Evolutionary conservation across 306 rosid genomes (phyloP), one percentile per base, ranked within the genome.

Genomic region (Cicer pinnatifidum): DNA sequence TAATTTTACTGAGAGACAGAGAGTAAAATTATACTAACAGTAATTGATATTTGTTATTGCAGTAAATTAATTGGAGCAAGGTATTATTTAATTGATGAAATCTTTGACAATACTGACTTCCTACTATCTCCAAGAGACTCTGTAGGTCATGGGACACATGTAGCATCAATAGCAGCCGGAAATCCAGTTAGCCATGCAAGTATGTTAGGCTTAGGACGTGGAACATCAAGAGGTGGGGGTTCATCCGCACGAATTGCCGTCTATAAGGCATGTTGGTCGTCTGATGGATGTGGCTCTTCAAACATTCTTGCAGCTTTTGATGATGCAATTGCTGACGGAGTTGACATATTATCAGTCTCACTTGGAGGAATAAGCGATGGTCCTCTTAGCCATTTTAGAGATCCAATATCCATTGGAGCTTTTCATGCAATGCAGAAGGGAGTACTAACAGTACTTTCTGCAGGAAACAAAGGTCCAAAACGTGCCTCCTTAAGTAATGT

Each of bases 271-370:
- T 86, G 90, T 50, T 89, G 89, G 93, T 0, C 0, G 33, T 23
- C 3, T 1, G 56, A n/a, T 45, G 85, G 78, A 0, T 86, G 93
- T 63, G 1, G 0, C 6, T 77, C 41, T 8, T 80, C 82, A 5
- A 87, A 84, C 56, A 72, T 82, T 11, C 83, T 88, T 9, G 84
- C 85, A 0, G 92, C 93, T 17, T 86, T 86, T 28, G 90, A 86
- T 57, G 78, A 82, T 33, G 93, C 90, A 9, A 86, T 89, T 7
- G 86, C 84, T 0, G 93, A 86, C 60, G 90, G 93, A 0, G 90
- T 88, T 7, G 87, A 88, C 44, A 73, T 88, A n/a, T n/a, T 88
- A 8, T 78, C 90, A 0, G 0, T 68, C 6, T 88, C 92, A 2
- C 2, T 86, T 1, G 33, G 81, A 51, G 75, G 75, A 6, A 1